Percentiles rank a stretch among this genome's conserved stretches.
phyloP scores from a whole-genome alignment of 208 protist species.

The Entamoeba invadens region DNA sequence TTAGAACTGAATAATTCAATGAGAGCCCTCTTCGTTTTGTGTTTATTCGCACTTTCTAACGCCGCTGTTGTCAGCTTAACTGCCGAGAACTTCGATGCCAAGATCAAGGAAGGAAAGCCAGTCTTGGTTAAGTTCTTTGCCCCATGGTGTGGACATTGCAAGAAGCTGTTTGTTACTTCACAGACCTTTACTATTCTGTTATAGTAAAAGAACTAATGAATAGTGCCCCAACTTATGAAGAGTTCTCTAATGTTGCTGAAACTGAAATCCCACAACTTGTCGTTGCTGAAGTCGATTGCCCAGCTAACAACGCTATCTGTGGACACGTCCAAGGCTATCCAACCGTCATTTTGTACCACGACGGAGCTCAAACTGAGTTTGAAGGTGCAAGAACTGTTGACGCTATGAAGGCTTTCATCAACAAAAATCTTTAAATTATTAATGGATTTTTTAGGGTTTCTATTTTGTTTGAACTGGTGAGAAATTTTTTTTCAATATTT shows the following conservation, averaged over 20 bases:
- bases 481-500: too few relatives aligned
- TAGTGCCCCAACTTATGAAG: not conserved
- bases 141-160: not conserved
- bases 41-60: not conserved
- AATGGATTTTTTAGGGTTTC: too few relatives aligned
- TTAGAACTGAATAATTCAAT: not conserved
- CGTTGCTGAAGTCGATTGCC: not conserved
- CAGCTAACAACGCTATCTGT: not conserved
- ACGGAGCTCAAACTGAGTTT: not conserved
- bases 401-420: not conserved
- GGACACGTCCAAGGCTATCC: not conserved
- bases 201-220: too few relatives aligned
- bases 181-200: too few relatives aligned
- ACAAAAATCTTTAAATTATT: not conserved
- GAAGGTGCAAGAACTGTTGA: not conserved
- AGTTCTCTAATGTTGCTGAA: not conserved
- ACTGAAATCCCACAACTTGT: not conserved
- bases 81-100: not conserved
- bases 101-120: not conserved
- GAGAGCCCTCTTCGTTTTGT: not conserved
- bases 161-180: too few relatives aligned
- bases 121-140: not conserved
- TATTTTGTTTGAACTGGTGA: too few relatives aligned
- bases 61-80: not conserved
- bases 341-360: not conserved